phyloP scores from a whole-genome alignment of 768 basidiomycete species.

The Agaricus bisporus region DNA sequence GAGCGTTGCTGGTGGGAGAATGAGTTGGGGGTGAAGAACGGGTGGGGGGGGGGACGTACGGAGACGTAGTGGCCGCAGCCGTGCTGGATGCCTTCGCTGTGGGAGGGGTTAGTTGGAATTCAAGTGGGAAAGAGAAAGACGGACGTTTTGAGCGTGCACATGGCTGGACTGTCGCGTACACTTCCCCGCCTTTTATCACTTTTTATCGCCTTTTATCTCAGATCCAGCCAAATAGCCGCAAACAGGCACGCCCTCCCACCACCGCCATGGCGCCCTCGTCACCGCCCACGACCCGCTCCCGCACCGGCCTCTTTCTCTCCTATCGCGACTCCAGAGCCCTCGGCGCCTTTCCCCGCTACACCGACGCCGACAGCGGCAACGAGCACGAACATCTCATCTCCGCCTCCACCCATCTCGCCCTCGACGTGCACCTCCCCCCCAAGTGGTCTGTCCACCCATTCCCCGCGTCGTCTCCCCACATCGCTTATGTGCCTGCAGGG shows the following conservation, averaged over 20 bases:
- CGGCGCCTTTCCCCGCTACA: conserved; percentile 39
- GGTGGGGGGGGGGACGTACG: conserved; percentile 30
- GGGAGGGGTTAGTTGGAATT: conserved; percentile 15
- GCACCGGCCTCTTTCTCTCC: conserved; percentile 91
- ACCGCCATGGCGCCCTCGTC: conserved; percentile 19
- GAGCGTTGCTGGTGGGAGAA: conserved; percentile 37
- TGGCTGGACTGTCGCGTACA: conserved; percentile 15
- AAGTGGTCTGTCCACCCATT: conserved; percentile 56
- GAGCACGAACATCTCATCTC: conserved; percentile 65
- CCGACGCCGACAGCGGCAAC: conserved; percentile 48
- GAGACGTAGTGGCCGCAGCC: conserved; percentile 79
- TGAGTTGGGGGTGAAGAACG: conserved; percentile 10
- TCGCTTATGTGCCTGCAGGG: conserved; percentile 46
- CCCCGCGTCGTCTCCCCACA: conserved; percentile 11
- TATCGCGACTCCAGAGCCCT: conserved; percentile 73
- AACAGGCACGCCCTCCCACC: conserved; percentile 11
- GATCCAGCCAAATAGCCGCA: conserved; percentile 11
- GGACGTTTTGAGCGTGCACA: conserved; percentile 57
- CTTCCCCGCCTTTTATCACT: conserved; percentile 15
- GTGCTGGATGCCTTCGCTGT: conserved; percentile 68
- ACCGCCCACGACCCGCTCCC: conserved; percentile 61
- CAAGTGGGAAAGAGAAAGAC: conserved; percentile 13
- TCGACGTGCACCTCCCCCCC: conserved; percentile 71
- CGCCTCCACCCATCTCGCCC: conserved; percentile 34
- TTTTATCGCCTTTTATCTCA: conserved; percentile 1